Evolutionary conservation across 2,329 filamentous ascomycete genomes (phyloP).

Genomic region (Diaporthe velutina): DNA sequence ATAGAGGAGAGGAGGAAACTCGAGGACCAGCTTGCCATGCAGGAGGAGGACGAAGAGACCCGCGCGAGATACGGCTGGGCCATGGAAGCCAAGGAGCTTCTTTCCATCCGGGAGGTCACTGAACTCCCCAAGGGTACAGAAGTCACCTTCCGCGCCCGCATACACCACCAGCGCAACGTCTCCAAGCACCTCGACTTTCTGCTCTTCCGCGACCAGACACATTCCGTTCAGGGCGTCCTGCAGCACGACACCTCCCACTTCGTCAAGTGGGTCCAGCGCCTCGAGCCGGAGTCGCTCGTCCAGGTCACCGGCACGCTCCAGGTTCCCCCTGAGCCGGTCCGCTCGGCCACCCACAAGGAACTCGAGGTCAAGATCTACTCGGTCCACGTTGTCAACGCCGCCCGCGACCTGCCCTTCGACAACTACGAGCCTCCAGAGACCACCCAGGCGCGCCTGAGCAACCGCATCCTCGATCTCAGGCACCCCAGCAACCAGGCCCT

Average conservation of each 20-base stretch:
- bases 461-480: constrained; percentile 86
- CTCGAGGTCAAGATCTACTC: constrained; percentile 79
- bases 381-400: constrained; percentile 65
- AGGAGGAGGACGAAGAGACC: constrained; percentile 47
- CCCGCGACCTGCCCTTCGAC: constrained; percentile 63
- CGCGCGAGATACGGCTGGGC: constrained; percentile 48
- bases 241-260: constrained; percentile 67
- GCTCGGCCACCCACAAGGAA: constrained; percentile 80
- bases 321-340: constrained; percentile 79
- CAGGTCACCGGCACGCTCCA: constrained; percentile 81
- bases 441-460: constrained; percentile 75
- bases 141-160: constrained; percentile 76
- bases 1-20: constrained; percentile 49
- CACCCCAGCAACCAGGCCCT: constrained; percentile 90
- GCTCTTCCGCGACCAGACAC: constrained; percentile 85
- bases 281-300: constrained; percentile 83
- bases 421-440: constrained; percentile 61
- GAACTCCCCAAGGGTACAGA: constrained; percentile 67
- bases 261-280: constrained; percentile 88
- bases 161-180: constrained; percentile 85
- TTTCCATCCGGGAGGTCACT: constrained; percentile 62
- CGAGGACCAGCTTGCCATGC: constrained; percentile 49
- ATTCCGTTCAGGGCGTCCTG: constrained; percentile 88
- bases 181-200: constrained; percentile 88
- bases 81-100: constrained; percentile 45